Conservation (phyloP, 768 basidiomycete genomes). For the Kwoniella heveanensis region DNA sequence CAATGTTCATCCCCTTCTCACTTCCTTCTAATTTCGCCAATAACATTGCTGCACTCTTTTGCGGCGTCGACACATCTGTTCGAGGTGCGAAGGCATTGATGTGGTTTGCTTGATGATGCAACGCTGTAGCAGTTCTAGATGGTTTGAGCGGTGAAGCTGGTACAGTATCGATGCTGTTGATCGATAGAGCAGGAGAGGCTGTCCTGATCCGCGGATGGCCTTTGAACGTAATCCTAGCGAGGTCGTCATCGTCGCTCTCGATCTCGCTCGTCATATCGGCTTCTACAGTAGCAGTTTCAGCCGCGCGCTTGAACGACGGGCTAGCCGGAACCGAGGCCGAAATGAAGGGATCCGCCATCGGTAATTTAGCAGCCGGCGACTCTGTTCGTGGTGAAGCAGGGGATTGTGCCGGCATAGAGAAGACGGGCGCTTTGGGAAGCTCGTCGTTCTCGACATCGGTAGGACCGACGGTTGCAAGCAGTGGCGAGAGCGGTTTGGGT, state of each 20-base stretch:
- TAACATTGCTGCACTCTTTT: conserved; percentile 15
- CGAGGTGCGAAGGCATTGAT: conserved; percentile 8
- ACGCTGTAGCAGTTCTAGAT: background rate
- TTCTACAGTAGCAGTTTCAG: background rate
- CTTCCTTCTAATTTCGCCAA: conserved; percentile 23
- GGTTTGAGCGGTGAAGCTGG: background rate
- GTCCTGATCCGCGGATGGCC: background rate
- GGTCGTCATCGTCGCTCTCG: background rate
- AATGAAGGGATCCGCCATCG: conserved; percentile 1
- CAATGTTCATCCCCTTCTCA: conserved; percentile 5
- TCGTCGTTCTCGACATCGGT: background rate
- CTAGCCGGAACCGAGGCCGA: background rate
- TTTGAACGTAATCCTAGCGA: background rate
- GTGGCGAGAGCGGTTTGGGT: conserved; percentile 19
- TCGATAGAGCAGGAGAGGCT: background rate
- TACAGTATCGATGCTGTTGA: background rate
- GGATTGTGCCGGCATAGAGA: background rate
- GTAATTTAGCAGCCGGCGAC: background rate
- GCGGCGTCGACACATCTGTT: conserved; percentile 22
- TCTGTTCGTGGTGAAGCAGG: background rate
- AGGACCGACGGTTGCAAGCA: conserved; percentile 13
- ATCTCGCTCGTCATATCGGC: background rate
- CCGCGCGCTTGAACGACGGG: background rate
- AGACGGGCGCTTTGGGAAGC: background rate
- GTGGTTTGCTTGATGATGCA: background rate